Base-by-base conservation (phyloP, 192 early-diverging fungal genomes). In the Pilobolus umbonatus region DNA sequence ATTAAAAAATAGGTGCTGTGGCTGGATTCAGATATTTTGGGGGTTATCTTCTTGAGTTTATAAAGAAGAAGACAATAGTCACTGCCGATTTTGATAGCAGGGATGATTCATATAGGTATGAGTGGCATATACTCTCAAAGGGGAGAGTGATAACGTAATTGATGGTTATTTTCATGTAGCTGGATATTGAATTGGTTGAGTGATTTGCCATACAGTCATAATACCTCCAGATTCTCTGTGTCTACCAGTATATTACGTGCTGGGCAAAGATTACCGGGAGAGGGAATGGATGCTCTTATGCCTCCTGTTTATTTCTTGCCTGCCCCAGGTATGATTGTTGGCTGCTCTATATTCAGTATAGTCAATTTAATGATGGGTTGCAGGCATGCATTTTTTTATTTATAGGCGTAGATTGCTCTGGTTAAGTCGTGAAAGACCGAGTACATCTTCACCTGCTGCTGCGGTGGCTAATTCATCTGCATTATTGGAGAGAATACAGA, bases 281-380 rank as follows among this genome's bases (percentile, higher is more conserved):
- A 78, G 61, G 61, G 61, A 4, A 24, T 57, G 10, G 71, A 74
- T 56, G 64, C 43, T 22, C 38, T 43, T 6, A 55, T 57, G 11
- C 79, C 68, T 25, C 70, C 47, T 42, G 77, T 78, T 1, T 80
- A 80, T 39, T 86, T 81, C 51, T 71, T 84, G 24, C 84, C 84
- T 8, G 71, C 81, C 9, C 80, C 79, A 10, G 79, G 82, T 78
- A 59, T 40, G 42, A 21, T 28, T 14, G 10, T 30, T 50, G n/a
- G n/a, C n/a, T n/a, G n/a, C n/a, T n/a, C n/a, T n/a, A n/a, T n/a
- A n/a, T n/a, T n/a, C n/a, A n/a, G n/a, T n/a, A n/a, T n/a, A n/a
- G n/a, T 48, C 11, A 42, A 5, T 42, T 12, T 42, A 42, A 42
- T 42, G 11, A 10, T 42, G 11, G 40, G 4, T 49, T 4, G 9